These are phyloP conservation scores for Trypethelium eluteriae DNA, from an alignment of 495 filamentous ascomycete species.

Conservation along the genomic window DNA sequence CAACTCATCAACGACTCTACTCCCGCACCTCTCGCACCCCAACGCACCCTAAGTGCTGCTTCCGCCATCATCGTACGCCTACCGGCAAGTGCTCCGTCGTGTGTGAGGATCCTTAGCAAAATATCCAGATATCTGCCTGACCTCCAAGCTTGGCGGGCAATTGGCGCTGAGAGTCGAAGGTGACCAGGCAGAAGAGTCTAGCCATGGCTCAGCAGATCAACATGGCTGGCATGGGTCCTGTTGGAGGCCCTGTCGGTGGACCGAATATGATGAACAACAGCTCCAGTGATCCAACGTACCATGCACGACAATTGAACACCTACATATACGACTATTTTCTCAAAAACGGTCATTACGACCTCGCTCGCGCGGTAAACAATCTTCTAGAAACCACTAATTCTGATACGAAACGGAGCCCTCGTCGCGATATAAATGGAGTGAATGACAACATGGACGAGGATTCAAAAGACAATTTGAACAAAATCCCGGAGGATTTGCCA, in stretches of 20 bases:
- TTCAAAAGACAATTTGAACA: slow-evolving; percentile 62
- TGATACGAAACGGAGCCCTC: slow-evolving; percentile 27
- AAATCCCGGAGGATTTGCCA: slow-evolving; percentile 72
- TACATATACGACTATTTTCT: slow-evolving; percentile 98
- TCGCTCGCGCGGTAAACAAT: slow-evolving; percentile 63
- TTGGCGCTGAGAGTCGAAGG: slow-evolving; percentile 2
- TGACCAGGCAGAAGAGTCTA: not conserved
- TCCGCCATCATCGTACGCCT: not conserved
- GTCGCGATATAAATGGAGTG: slow-evolving; percentile 54
- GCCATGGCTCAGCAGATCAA: slow-evolving; percentile 20
- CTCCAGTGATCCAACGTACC: slow-evolving; percentile 6
- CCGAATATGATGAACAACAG: slow-evolving; percentile 10
- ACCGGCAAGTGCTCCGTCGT: not conserved
- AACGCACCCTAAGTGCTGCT: no score
- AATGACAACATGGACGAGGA: slow-evolving; percentile 79
- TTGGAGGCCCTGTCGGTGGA: slow-evolving; percentile 25
- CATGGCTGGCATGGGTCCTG: slow-evolving; percentile 24
- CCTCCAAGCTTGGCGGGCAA: not conserved
- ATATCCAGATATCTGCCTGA: not conserved
- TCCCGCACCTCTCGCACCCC: no score
- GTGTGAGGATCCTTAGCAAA: not conserved
- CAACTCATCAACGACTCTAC: not conserved
- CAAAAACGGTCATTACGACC: slow-evolving; percentile 69
- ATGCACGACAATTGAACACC: slow-evolving; percentile 57
- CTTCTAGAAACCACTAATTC: slow-evolving; percentile 25